These are phyloP conservation scores for Piromyces sp. DNA, from an alignment of 192 early-diverging fungal genomes.

Conservation along the genomic window DNA sequence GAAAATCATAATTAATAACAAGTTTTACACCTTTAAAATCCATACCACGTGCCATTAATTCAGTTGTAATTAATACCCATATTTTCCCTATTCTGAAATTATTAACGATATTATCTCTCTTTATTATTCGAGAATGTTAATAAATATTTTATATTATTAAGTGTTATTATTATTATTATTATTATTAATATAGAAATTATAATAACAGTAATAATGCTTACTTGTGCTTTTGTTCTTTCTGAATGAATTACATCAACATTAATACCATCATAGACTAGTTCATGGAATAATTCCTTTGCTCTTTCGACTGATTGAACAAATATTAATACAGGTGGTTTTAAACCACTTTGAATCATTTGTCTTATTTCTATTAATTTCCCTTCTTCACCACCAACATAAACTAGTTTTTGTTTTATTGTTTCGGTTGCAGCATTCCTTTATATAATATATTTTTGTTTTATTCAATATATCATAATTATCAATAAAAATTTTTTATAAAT, in stretches of 20 bases:
- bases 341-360: conserved; percentile 59
- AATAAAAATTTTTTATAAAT: too few species aligned
- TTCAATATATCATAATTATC: too few species aligned
- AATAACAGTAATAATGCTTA: conserved; percentile 1
- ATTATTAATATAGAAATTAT: too few species aligned
- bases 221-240: conserved; percentile 79
- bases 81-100: conserved; percentile 77
- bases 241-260: conserved; percentile 97
- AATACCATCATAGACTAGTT: conserved; percentile 91
- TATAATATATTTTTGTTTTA: too few species aligned
- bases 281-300: conserved; percentile 88
- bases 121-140: too few species aligned
- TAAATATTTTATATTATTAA: too few species aligned
- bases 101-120: conserved; percentile 75
- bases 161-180: too few species aligned
- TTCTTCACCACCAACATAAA: conserved; percentile 81
- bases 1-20: conserved; percentile 79
- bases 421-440: conserved; percentile 73
- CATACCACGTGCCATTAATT: conserved; percentile 66
- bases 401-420: conserved; percentile 70
- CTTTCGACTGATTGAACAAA: conserved; percentile 97
- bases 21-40: conserved; percentile 60
- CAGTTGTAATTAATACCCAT: conserved; percentile 91
- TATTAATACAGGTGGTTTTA: conserved; percentile 84
- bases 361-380: conserved; percentile 88